These are phyloP conservation scores for Penicillium dipodomyicola DNA, from an alignment of 495 filamentous ascomycete species.

Conservation along the genomic window DNA sequence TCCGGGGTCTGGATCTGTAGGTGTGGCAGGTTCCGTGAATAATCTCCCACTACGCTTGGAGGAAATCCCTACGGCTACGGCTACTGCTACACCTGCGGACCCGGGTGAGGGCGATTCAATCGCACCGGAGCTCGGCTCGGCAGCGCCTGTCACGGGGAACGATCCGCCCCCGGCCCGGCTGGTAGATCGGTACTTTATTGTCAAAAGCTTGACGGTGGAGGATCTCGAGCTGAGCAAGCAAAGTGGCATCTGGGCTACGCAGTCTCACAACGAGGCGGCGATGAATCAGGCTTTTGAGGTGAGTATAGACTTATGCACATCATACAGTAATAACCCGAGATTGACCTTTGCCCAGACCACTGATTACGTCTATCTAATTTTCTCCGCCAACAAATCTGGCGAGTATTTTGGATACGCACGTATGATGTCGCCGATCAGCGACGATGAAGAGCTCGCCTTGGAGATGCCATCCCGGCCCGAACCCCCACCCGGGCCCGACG, in stretches of 20 bases:
- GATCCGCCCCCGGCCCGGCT: conserved; percentile 33
- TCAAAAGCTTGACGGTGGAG: conserved; percentile 94
- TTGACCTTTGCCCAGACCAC: conserved; percentile 51
- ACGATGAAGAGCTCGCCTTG: conserved; percentile 66
- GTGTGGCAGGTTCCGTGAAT: neutral
- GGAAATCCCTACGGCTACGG: conserved; percentile 3
- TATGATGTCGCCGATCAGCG: conserved; percentile 82
- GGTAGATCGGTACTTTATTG: conserved; percentile 78
- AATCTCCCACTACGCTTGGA: neutral
- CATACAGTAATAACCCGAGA: neutral
- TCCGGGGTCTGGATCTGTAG: conserved; percentile 29
- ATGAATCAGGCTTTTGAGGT: conserved; percentile 87
- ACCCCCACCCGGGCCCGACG: conserved; percentile 57
- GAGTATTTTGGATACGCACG: conserved; percentile 96
- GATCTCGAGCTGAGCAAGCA: conserved; percentile 88
- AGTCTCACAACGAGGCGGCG: conserved; percentile 82
- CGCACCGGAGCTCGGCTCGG: neutral
- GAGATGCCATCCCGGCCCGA: conserved; percentile 45
- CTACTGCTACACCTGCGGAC: neutral
- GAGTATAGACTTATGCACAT: conserved; percentile 24
- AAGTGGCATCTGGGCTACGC: conserved; percentile 90
- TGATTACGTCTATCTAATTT: conserved; percentile 91
- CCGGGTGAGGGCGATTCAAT: neutral
- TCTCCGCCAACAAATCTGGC: conserved; percentile 96
- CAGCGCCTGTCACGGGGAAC: conserved; percentile 8